Evolutionary conservation across 1,139 yeast genomes (phyloP), one percentile per base, ranked within the genome.

Genomic region (Suhomyces yuchorum): DNA sequence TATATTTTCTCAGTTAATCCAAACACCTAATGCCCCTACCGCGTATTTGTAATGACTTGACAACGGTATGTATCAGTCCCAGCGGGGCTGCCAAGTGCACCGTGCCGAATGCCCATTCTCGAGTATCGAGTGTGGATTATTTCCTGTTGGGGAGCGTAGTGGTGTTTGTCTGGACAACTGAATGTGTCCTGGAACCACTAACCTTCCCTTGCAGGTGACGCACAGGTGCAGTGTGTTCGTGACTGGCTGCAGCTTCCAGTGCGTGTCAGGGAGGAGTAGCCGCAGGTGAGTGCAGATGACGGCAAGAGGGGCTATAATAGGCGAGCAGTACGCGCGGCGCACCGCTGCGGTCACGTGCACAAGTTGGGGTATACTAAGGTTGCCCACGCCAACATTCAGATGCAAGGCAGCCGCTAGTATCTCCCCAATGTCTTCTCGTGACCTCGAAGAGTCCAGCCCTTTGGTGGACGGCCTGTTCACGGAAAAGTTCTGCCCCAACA

Each of bases 401-500:
- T 11, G 8, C 30, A 26, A 23, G 30, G 14, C 11, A 20, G 4
- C n/a, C 39, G 3, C 39, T 18, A 4, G 30, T 37, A 22, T 23
- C 39, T 14, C 9, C 17, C 32, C 30, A 32, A 43, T 43, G 46
- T 11, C 46, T 12, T 19, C 26, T 5, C 34, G 12, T 17, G 46
- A 44, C 28, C 50, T 40, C 18, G 50, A 43, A 35, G 50, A 43
- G 35, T 37, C 47, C 20, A 34, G 30, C 18, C 45, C 43, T 1
- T 22, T 37, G 30, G 36, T 45, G 39, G 48, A 44, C 3, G 18
- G 30, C 17, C 8, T 40, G 9, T 51, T 42, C 47, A 39, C 49
- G 17, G 58, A 56, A 38, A 51, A 50, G 19, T 60, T 50, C 49
- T 66, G 74, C 23, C 91, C 92, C 9, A 78, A 81, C 40, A 73